Evolutionary conservation across 2,329 filamentous ascomycete species (phyloP).

Genomic region (Pseudohalonectria lignicola): DNA sequence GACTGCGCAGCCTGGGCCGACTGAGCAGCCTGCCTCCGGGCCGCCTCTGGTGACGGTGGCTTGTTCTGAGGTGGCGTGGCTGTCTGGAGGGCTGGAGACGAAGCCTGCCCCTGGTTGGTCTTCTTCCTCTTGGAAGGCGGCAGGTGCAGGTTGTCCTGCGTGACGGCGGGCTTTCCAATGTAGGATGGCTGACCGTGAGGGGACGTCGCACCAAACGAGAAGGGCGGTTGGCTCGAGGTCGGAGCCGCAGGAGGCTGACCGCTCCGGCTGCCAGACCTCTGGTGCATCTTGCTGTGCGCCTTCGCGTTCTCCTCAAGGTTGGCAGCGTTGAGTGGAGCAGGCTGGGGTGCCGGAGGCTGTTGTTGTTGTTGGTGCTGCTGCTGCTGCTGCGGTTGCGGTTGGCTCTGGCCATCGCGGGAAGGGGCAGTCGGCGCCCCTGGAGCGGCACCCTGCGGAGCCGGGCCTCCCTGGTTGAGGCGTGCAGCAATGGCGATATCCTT

Average conservation of each 20-base stretch:
- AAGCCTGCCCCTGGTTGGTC: conserved; percentile 22
- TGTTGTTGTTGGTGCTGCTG: conserved; percentile 18
- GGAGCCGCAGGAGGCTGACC: conserved; percentile 44
- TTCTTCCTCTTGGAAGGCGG: conserved; percentile 47
- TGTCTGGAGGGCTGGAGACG: conserved; percentile 21
- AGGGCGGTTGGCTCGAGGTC: conserved; percentile 45
- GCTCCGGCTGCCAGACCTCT: conserved; percentile 31
- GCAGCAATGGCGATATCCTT: conserved; percentile 22
- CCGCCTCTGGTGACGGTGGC: conserved; percentile 34
- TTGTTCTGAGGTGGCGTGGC: conserved; percentile 39
- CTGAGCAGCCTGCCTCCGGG: conserved; percentile 22
- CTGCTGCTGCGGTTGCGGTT: conserved; percentile 10
- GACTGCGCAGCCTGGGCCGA: conserved; percentile 9
- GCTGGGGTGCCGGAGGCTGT: conserved; percentile 13
- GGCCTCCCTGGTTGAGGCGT: conserved; percentile 1
- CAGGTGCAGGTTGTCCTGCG: conserved; percentile 41
- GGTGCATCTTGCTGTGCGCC: conserved; percentile 33
- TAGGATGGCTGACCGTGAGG: conserved; percentile 50
- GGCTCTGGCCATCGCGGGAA: too few relatives aligned
- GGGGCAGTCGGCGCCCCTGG: too few relatives aligned
- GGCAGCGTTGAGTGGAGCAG: conserved; percentile 28
- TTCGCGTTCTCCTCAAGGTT: conserved; percentile 42
- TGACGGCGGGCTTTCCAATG: conserved; percentile 37
- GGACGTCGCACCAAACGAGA: conserved; percentile 41
- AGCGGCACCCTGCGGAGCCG: too few relatives aligned